These are phyloP conservation scores for Houttuynia cordata DNA, from an alignment of 164 flowering plant genomes.

Conservation along the genomic window DNA sequence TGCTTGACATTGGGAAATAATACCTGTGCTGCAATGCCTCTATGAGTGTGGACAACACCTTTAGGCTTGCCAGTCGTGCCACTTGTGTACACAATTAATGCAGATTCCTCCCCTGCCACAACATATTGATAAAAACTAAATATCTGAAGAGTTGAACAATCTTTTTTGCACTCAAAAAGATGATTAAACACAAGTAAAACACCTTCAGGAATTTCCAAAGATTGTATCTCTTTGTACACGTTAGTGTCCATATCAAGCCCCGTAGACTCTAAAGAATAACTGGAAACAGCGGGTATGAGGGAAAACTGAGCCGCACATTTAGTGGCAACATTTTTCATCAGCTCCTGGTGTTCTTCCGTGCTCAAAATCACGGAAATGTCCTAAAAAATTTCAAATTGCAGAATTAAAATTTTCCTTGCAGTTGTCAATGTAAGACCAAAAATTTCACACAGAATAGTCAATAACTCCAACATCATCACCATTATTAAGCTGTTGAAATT, in stretches of 20 bases:
- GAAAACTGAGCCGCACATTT: conserved; percentile 55
- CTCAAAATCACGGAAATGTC: conserved; percentile 72
- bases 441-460: neutral
- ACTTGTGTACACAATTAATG: conserved; percentile 87
- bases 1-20: neutral
- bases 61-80: conserved; percentile 99
- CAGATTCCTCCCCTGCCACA: conserved; percentile 56
- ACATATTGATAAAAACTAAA: neutral
- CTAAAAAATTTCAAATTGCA: conserved; percentile 23
- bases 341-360: conserved; percentile 66
- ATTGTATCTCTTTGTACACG: conserved; percentile 14
- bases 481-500: no score
- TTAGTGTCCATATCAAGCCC: conserved; percentile 6
- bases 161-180: neutral
- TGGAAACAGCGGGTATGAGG: conserved; percentile 51
- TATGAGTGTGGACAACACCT: conserved; percentile 95
- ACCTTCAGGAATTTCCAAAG: conserved; percentile 29
- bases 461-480: no score
- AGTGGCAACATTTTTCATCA: conserved; percentile 68
- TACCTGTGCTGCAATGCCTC: conserved; percentile 80
- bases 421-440: neutral
- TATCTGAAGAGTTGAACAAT: neutral
- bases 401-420: neutral
- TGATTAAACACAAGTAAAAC: conserved; percentile 3
- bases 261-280: conserved; percentile 14